These are phyloP conservation scores for Ophiocordyceps unilateralis DNA, from an alignment of 2,329 filamentous ascomycete species.

Conservation along the genomic window DNA sequence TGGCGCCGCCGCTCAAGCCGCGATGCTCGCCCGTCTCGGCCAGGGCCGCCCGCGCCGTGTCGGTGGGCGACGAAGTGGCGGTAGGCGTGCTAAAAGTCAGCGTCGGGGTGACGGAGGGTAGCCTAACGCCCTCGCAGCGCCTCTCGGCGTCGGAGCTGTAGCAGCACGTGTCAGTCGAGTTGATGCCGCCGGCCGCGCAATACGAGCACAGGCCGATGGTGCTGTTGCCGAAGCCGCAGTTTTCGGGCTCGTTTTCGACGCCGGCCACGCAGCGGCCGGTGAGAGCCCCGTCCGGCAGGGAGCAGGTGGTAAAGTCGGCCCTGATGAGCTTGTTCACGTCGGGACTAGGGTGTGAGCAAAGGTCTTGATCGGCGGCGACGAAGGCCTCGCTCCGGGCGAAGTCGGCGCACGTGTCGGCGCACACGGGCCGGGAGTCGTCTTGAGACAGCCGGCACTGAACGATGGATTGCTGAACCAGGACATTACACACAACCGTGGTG, in stretches of 20 bases:
- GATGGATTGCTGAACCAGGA: constrained; percentile 81
- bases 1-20: constrained; percentile 61
- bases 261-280: constrained; percentile 60
- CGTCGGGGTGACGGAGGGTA: constrained; percentile 59
- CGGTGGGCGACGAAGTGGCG: constrained; percentile 16
- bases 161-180: constrained; percentile 92
- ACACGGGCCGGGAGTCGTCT: constrained; percentile 56
- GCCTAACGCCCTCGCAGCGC: constrained; percentile 56
- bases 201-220: constrained; percentile 70
- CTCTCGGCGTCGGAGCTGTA: constrained; percentile 60
- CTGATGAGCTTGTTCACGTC: constrained; percentile 63
- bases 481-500: constrained; percentile 80
- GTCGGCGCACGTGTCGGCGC: constrained; percentile 75
- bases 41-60: not conserved
- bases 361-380: constrained; percentile 53
- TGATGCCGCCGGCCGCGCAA: constrained; percentile 66
- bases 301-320: constrained; percentile 83
- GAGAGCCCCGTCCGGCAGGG: constrained; percentile 64
- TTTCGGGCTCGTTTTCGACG: constrained; percentile 60
- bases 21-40: constrained; percentile 11
- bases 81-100: constrained; percentile 39
- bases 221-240: constrained; percentile 69
- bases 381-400: constrained; percentile 79
- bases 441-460: constrained; percentile 46
- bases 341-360: constrained; percentile 51